phyloP scores from a whole-genome alignment of 2,329 filamentous ascomycete species.

The Fusarium aywerte region DNA sequence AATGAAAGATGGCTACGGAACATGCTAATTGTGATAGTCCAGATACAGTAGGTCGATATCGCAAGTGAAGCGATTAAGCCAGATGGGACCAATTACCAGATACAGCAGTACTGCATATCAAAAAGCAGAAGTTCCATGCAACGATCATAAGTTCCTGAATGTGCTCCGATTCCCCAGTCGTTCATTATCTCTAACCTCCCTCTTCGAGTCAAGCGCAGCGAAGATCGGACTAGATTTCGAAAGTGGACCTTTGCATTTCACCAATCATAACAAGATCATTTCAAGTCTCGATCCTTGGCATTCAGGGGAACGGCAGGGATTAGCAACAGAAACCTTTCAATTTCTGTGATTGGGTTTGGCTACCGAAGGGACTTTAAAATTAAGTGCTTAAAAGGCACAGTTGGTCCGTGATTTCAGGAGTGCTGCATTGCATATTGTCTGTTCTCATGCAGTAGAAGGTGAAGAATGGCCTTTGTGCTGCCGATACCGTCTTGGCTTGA shows the following conservation, averaged over 20 bases:
- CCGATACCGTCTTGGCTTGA: slow-evolving; percentile 9
- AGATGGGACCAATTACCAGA: neutral
- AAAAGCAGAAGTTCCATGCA: slow-evolving; percentile 11
- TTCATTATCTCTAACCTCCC: slow-evolving; percentile 19
- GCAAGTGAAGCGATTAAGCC: neutral
- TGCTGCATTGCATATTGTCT: neutral
- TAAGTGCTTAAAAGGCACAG: neutral
- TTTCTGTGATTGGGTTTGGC: neutral
- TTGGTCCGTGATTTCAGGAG: slow-evolving; percentile 6
- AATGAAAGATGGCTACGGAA: neutral
- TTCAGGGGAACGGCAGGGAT: slow-evolving; percentile 13
- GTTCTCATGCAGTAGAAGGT: neutral
- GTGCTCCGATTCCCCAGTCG: slow-evolving; percentile 4
- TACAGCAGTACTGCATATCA: neutral
- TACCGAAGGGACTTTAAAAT: slow-evolving; percentile 2
- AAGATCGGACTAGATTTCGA: slow-evolving; percentile 11
- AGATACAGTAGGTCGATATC: slow-evolving; percentile 3
- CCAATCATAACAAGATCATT: neutral
- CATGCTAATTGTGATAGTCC: neutral
- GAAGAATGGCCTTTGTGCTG: neutral
- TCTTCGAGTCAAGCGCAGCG: slow-evolving; percentile 10
- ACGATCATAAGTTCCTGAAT: slow-evolving; percentile 17
- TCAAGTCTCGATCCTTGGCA: slow-evolving; percentile 4
- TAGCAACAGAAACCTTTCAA: neutral
- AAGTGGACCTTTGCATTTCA: neutral